Evolutionary conservation across 352 stramenopile species (phyloP).

Genomic region (Pythium pyrilobum): DNA sequence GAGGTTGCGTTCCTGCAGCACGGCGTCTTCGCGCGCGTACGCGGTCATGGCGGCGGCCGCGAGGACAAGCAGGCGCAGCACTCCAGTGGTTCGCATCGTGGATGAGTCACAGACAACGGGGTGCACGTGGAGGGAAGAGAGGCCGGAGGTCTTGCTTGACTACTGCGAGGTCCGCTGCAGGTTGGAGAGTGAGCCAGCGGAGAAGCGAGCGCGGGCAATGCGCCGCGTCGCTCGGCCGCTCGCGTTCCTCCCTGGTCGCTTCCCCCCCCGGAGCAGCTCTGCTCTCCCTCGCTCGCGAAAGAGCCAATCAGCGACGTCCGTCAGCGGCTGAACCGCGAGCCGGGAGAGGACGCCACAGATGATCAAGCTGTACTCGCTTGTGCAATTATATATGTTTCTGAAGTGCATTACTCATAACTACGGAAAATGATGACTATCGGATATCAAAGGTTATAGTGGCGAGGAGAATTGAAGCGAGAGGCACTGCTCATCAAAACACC

Average conservation of each 20-base stretch:
- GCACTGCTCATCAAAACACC: constrained; percentile 10
- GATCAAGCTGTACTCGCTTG: neutral
- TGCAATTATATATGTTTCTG: neutral
- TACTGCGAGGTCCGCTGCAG: neutral
- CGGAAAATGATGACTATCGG: neutral
- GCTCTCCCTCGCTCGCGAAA: constrained; percentile 20
- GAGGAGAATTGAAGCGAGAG: constrained; percentile 18
- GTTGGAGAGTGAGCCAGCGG: constrained; percentile 27
- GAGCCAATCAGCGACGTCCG: constrained; percentile 19
- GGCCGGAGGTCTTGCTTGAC: neutral
- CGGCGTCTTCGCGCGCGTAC: constrained; percentile 20
- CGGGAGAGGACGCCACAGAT: constrained; percentile 4
- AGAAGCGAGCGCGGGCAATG: constrained; percentile 18
- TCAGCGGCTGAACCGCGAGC: constrained; percentile 9
- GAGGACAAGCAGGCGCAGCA: constrained; percentile 50
- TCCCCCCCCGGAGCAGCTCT: neutral
- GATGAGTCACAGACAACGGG: neutral
- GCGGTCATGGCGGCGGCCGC: constrained; percentile 41
- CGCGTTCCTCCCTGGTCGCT: neutral
- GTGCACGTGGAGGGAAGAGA: neutral
- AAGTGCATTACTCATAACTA: neutral
- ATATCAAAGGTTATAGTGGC: neutral
- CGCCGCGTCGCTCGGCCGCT: constrained; percentile 7
- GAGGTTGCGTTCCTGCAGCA: constrained; percentile 9
- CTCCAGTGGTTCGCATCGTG: constrained; percentile 52